These are phyloP conservation scores for Lichenothelia convexa DNA, from an alignment of 495 filamentous ascomycete species.

Conservation along the genomic window DNA sequence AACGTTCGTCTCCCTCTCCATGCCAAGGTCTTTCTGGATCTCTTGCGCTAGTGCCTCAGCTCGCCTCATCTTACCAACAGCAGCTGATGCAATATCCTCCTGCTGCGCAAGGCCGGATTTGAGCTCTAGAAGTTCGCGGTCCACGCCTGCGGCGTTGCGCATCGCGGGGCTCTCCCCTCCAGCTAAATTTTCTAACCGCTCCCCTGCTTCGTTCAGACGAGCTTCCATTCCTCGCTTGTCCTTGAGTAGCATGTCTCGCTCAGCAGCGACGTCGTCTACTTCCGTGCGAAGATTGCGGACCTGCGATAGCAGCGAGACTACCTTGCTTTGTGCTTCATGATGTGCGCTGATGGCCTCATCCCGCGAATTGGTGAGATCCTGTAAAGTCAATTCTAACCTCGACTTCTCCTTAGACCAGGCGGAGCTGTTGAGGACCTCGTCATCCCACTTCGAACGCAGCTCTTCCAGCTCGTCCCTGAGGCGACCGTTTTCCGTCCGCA, in stretches of 20 bases:
- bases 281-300: constrained; percentile 67
- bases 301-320: constrained; percentile 80
- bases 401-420: constrained; percentile 98
- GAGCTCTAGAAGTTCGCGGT: constrained; percentile 77
- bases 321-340: constrained; percentile 83
- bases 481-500: constrained; percentile 39
- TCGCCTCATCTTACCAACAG: constrained; percentile 94
- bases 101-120: constrained; percentile 81
- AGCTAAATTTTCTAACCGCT: constrained; percentile 79
- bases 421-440: constrained; percentile 92
- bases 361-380: constrained; percentile 72
- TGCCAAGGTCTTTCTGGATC: constrained; percentile 87
- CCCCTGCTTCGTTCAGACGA: constrained; percentile 71
- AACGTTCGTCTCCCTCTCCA: constrained; percentile 67
- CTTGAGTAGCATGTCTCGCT: constrained; percentile 66
- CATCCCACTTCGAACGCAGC: constrained; percentile 91
- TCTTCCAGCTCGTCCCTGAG: constrained; percentile 90
- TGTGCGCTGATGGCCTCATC: constrained; percentile 88
- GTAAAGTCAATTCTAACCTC: constrained; percentile 73
- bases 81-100: constrained; percentile 81
- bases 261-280: constrained; percentile 69
- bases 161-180: constrained; percentile 76
- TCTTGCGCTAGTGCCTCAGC: constrained; percentile 77
- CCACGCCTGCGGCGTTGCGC: constrained; percentile 77
- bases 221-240: constrained; percentile 84